These are phyloP conservation scores for Globisporangium cylindrosporum DNA, from an alignment of 352 stramenopile species.

Conservation along the genomic window DNA sequence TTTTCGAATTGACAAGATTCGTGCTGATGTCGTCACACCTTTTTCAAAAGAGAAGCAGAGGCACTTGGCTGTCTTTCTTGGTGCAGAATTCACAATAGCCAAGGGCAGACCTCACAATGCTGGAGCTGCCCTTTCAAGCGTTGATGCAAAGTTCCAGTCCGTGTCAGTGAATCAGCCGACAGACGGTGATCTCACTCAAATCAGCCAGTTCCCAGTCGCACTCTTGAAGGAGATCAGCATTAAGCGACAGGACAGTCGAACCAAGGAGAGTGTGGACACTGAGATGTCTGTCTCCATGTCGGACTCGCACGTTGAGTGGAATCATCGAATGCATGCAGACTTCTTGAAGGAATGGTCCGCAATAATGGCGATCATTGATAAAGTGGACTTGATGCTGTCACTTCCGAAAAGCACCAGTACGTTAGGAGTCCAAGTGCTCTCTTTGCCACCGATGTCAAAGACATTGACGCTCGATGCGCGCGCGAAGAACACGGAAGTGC, in stretches of 20 bases:
- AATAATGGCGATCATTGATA: conserved; percentile 30
- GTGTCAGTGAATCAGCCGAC: conserved; percentile 15
- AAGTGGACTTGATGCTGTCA: conserved; percentile 35
- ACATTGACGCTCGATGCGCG: conserved; percentile 25
- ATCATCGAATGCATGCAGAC: conserved; percentile 24
- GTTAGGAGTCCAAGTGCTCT: not conserved
- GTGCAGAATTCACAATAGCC: conserved; percentile 8
- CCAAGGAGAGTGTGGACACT: conserved; percentile 23
- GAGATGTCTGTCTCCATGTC: conserved; percentile 30
- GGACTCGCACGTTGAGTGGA: conserved; percentile 31
- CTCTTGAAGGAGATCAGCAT: conserved; percentile 22
- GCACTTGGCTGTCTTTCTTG: conserved; percentile 15
- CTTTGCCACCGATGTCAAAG: conserved; percentile 8
- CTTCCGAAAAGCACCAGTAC: conserved; percentile 6
- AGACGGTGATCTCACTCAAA: not conserved
- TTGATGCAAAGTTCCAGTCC: conserved; percentile 15
- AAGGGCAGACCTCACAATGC: not conserved
- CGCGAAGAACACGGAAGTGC: conserved; percentile 24
- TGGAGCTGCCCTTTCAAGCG: not conserved
- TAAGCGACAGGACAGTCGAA: conserved; percentile 24
- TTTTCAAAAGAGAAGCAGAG: conserved; percentile 2
- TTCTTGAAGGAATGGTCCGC: conserved; percentile 32
- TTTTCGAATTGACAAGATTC: conserved; percentile 9
- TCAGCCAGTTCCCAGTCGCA: conserved; percentile 10
- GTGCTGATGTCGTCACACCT: conserved; percentile 4